Base-by-base conservation (phyloP, 331 rosid species). In the Dryas integrifolia region DNA sequence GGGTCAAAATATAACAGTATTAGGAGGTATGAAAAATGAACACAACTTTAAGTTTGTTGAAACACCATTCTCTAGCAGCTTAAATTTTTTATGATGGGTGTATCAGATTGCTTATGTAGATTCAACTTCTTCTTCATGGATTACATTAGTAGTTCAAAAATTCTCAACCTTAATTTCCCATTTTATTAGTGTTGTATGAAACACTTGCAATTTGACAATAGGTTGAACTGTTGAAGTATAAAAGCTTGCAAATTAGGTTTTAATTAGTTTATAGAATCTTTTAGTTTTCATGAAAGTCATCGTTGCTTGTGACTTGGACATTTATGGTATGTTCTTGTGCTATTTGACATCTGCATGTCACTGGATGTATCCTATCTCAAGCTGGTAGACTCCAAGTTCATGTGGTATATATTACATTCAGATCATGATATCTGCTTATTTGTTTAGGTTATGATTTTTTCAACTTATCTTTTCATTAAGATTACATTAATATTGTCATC, bases 1-100 rank as follows among this genome's bases (percentile, higher is more conserved):
- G 66, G 89, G 89, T 67, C 89, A 90, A 76, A 86, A 49, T 9
- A 47, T 77, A 48, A 90, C 96, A 66, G 77, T 90, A 79, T 73
- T 90, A 65, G 96, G 96, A 84, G 96, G 92, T 90, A 87, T 16
- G 10, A 12, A 21, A 59, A 53, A 10, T 62, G 65, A 3, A 14
- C 44, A 21, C 41, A 70, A 70, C 62, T 67, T 41, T 50, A 53
- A 38, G 48, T 43, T 6, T 43, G 14, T 41, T 43, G 24, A 45
- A 70, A 70, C 52, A 18, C 41, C 50, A 18, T 30, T 26, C 57
- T 9, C 35, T 45, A 38, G 21, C 41, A 26, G 56, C 24, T 58
- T 57, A 24, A 10, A 43, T 41, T 38, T 45, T 41, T 21, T n/a
- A 35, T 50, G 47, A 68, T 30, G 10, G 48, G 14, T 26, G 8